A percentile compares a stretch with the other conserved stretches of the same genome.
Evolutionary conservation across 805 yeast genomes (phyloP).

Genomic region (Nakazawaea molendinolei): DNA sequence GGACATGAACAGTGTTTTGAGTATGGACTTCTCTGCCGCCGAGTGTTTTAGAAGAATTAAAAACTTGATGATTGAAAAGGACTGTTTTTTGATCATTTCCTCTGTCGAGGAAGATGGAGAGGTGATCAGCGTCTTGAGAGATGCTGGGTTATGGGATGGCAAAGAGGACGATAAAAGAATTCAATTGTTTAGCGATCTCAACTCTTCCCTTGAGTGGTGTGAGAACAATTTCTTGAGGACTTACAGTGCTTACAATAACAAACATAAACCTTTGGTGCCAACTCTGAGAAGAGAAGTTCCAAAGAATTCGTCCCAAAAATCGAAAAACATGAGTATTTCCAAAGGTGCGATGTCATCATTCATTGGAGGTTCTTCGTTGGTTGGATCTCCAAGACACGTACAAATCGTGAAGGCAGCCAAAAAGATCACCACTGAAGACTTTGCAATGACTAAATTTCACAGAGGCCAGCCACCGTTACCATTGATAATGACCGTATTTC

Average conservation of each 20-base stretch:
- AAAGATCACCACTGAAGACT: slow-evolving; percentile 35
- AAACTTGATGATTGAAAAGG: slow-evolving; percentile 63
- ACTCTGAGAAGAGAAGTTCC: slow-evolving; percentile 5
- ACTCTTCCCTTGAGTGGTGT: slow-evolving; percentile 93
- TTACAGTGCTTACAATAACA: slow-evolving; percentile 37
- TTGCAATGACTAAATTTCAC: slow-evolving; percentile 13
- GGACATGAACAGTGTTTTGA: slow-evolving; percentile 76
- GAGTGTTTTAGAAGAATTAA: slow-evolving; percentile 89
- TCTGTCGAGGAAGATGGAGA: slow-evolving; percentile 65
- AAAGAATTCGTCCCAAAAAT: neutral
- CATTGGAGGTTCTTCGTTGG: slow-evolving; percentile 13
- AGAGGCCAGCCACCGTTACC: slow-evolving; percentile 44
- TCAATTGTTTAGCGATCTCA: slow-evolving; percentile 70
- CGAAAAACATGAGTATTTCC: neutral
- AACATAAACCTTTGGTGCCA: slow-evolving; percentile 11
- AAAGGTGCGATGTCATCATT: slow-evolving; percentile 8
- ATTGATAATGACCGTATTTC: slow-evolving; percentile 56
- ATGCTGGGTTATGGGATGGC: slow-evolving; percentile 72
- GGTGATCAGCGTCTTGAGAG: slow-evolving; percentile 65
- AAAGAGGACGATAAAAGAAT: slow-evolving; percentile 38
- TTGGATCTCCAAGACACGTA: slow-evolving; percentile 47
- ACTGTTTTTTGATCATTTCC: slow-evolving; percentile 68
- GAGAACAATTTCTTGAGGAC: slow-evolving; percentile 79
- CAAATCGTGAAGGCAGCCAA: slow-evolving; percentile 49
- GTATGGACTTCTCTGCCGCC: slow-evolving; percentile 91